These are phyloP conservation scores for Emericellopsis terricola DNA, from an alignment of 495 filamentous ascomycete genomes.

Conservation along the genomic window DNA sequence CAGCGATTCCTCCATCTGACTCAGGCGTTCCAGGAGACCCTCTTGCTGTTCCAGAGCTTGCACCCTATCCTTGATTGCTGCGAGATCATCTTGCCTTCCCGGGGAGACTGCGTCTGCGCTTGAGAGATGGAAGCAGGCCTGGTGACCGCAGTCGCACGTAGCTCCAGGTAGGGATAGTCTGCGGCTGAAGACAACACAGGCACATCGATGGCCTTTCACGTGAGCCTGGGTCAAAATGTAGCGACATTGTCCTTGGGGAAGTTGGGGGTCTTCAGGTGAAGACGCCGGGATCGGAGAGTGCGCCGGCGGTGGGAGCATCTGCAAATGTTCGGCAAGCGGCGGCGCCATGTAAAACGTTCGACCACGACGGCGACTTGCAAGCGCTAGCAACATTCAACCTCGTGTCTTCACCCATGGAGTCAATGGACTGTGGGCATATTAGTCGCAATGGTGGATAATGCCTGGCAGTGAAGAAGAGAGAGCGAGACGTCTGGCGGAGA, in stretches of 20 bases:
- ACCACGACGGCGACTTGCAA: too few species aligned
- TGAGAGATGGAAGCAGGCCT: conserved; percentile 31
- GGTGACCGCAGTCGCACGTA: conserved; percentile 35
- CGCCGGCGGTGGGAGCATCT: background rate
- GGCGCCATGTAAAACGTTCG: too few species aligned
- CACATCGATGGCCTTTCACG: conserved; percentile 34
- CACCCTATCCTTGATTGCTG: conserved; percentile 26
- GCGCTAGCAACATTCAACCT: too few species aligned
- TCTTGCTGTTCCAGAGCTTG: conserved; percentile 28
- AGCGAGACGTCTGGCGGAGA: too few species aligned
- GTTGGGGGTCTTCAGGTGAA: conserved; percentile 11
- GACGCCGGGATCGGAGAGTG: background rate
- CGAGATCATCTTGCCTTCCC: conserved; percentile 28
- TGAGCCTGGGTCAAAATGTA: conserved; percentile 35
- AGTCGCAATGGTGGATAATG: too few species aligned
- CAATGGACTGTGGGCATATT: too few species aligned
- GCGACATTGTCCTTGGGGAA: conserved; percentile 35
- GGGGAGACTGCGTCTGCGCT: too few species aligned
- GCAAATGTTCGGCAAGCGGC: too few species aligned
- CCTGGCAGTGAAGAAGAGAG: too few species aligned
- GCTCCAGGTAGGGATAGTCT: conserved; percentile 30
- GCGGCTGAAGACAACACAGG: conserved; percentile 34
- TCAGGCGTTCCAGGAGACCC: conserved; percentile 24
- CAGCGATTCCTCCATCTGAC: conserved; percentile 29
- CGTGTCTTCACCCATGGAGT: too few species aligned